A percentile compares a stretch with the other conserved stretches of the same genome.
phyloP scores from a whole-genome alignment of 495 filamentous ascomycete genomes.

The Penicillium alfredii region DNA sequence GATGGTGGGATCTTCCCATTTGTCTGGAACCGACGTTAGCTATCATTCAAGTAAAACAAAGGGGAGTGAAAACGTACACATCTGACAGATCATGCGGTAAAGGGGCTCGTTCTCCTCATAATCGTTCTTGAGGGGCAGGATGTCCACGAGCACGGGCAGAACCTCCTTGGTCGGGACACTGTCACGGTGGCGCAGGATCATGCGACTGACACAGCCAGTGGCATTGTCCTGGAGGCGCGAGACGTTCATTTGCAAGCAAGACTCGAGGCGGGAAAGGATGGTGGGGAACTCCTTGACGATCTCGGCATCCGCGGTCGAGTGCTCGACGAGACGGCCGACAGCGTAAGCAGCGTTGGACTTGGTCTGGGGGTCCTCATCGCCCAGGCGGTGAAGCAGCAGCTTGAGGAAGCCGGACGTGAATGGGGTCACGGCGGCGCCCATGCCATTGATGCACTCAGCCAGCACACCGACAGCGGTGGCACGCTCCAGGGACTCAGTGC shows the following conservation, averaged over 20 bases:
- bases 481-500: slow-evolving; percentile 77
- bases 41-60: slow-evolving; percentile 1
- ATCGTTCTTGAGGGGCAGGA: slow-evolving; percentile 88
- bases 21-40: slow-evolving; percentile 49
- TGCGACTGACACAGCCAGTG: slow-evolving; percentile 83
- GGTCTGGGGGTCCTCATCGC: slow-evolving; percentile 85
- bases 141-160: slow-evolving; percentile 68
- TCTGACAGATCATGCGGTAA: slow-evolving; percentile 76
- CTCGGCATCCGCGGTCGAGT: slow-evolving; percentile 64
- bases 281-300: slow-evolving; percentile 66
- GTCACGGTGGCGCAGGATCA: slow-evolving; percentile 80
- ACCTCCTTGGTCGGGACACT: slow-evolving; percentile 73
- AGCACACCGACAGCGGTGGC: slow-evolving; percentile 84
- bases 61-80: slow-evolving; percentile 56
- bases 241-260: slow-evolving; percentile 66
- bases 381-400: slow-evolving; percentile 77
- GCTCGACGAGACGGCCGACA: slow-evolving; percentile 72
- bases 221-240: slow-evolving; percentile 87
- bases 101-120: slow-evolving; percentile 95
- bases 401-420: slow-evolving; percentile 71
- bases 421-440: slow-evolving; percentile 70
- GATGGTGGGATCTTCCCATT: slow-evolving; percentile 63
- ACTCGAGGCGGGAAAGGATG: slow-evolving; percentile 79
- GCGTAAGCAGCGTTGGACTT: slow-evolving; percentile 94
- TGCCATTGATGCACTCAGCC: slow-evolving; percentile 83